Base-by-base conservation (phyloP, 1,139 yeast species). In the Suhomyces chickasaworum region DNA sequence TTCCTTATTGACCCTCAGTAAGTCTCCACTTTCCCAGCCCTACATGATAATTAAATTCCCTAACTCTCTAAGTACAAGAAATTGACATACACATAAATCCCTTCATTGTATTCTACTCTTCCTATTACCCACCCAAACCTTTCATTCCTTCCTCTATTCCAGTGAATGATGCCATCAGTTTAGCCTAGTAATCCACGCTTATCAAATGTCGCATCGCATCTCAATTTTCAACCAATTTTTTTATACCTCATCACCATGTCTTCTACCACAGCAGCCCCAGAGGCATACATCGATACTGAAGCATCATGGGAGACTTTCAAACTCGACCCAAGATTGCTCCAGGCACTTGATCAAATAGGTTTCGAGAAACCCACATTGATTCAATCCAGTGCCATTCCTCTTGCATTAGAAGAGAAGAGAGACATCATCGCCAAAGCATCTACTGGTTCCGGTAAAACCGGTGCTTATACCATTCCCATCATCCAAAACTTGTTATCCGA, bases 361-460 rank as follows among this genome's bases (percentile, higher is more conserved):
- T 90, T 84, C 68, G 80, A 77, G 49, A 83, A 84, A 59, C 98
- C 98, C 9, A 95, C 98, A 1, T 76, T 89, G 49, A 86, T 93
- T 45, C 99, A 93, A 69, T 81, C 95, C 7, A 85, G 84, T 64
- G 89, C 96, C n/a, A 89, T 93, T 49, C 97, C 96, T 27, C 71
- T 93, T 46, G 97, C 98, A 1, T 68, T 93, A 45, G 88, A 89
- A 55, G 95, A 88, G 55, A 86, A 84, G 59, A 81, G 90, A 66
- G 96, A 89, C 62, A 84, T 89, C 53, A 85, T 89, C 32, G 96
- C 96, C 25, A 81, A 87, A 58, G 96, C 97, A 15, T 81, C 87
- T 33, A 89, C 97, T 1, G 97, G 97, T 7, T 86, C 95, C 3
- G 97, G 97, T 54, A 89, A 89, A 64, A 89, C 97, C 0, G 86